A percentile compares a stretch with the other conserved stretches of the same genome.
These are phyloP conservation scores for Penicillium sp. DNA, from an alignment of 2,329 filamentous ascomycete genomes.

Conservation along the genomic window DNA sequence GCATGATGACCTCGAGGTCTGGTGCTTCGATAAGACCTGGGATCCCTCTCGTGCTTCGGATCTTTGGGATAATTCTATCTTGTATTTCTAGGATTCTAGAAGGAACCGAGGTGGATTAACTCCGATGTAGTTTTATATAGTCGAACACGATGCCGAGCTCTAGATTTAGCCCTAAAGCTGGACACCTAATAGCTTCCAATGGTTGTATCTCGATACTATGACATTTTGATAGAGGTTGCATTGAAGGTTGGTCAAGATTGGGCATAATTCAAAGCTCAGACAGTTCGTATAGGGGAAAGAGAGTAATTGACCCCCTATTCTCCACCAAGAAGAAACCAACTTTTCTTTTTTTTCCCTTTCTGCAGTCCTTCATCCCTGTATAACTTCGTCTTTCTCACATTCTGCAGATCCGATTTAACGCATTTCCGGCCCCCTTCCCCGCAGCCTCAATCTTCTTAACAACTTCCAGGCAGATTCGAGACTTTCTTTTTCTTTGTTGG, in stretches of 20 bases:
- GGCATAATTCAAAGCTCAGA: background rate
- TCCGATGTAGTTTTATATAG: too few relatives aligned
- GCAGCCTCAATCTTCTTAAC: conserved; percentile 12
- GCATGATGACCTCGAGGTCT: conserved; percentile 10
- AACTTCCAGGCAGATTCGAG: conserved; percentile 4
- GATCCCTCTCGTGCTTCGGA: background rate
- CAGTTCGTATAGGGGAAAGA: background rate
- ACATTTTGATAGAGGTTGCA: too few relatives aligned
- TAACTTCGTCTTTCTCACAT: conserved; percentile 4
- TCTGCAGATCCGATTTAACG: conserved; percentile 11
- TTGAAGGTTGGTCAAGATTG: too few relatives aligned
- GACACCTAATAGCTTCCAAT: background rate
- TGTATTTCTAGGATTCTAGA: too few relatives aligned
- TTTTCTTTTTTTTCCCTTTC: background rate
- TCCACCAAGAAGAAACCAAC: background rate
- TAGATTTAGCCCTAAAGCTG: background rate
- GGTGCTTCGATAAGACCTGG: conserved; percentile 24
- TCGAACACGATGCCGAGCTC: too few relatives aligned
- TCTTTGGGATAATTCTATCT: too few relatives aligned
- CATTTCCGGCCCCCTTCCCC: conserved; percentile 16
- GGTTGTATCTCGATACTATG: too few relatives aligned
- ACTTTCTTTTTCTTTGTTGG: background rate
- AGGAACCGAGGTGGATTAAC: too few relatives aligned
- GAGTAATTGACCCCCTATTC: background rate
- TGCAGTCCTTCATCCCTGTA: conserved; percentile 1